phyloP scores from a whole-genome alignment of 129 eudicot genomes.

The Flaveria linearis region DNA sequence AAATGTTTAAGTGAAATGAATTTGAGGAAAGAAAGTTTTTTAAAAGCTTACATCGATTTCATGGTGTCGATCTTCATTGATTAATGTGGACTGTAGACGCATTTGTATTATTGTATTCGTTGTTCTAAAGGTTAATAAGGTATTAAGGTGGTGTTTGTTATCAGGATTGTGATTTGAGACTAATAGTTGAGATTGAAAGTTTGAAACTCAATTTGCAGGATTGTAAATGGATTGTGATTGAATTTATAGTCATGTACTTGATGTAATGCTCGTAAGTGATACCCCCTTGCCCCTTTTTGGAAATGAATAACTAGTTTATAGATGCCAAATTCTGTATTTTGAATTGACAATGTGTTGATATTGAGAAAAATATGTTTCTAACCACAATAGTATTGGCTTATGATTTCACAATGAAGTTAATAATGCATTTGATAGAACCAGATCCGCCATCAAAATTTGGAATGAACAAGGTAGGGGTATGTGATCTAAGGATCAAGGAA shows the following conservation, averaged over 20 bases:
- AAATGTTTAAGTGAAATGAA: background rate
- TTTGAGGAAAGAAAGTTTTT: background rate
- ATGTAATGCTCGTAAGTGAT: background rate
- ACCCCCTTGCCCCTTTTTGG: too few relatives aligned
- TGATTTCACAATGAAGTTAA: background rate
- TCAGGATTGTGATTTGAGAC: background rate
- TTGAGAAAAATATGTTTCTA: background rate
- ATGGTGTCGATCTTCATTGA: background rate
- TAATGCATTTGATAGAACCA: slow-evolving; percentile 5
- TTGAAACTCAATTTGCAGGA: background rate
- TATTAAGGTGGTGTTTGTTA: background rate
- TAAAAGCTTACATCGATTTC: background rate
- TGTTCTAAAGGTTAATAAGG: background rate
- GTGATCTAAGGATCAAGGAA: background rate
- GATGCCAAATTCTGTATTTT: background rate
- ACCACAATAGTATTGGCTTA: background rate
- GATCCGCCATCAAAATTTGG: background rate
- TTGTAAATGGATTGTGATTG: background rate
- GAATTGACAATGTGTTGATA: background rate
- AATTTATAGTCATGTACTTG: background rate
- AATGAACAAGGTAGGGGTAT: background rate
- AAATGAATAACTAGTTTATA: background rate
- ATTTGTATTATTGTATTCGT: slow-evolving; percentile 5
- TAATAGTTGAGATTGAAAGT: background rate
- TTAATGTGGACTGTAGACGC: background rate